Conservation (phyloP, 495 filamentous ascomycete species). For the Penicillium herquei region DNA sequence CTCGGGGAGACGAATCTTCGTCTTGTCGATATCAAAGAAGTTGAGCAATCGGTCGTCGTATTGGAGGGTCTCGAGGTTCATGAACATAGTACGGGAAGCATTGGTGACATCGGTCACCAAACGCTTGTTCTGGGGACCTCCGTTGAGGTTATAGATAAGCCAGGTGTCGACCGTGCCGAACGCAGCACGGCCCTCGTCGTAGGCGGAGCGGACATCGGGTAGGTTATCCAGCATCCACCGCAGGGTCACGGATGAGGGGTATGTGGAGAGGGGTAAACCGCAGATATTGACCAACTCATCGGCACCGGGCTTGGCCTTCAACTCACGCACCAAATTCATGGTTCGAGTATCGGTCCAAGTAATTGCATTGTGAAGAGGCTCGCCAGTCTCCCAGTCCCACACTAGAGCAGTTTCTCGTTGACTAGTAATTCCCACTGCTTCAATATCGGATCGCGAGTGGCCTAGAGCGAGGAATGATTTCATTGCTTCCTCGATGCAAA, state of each 20-base stretch:
- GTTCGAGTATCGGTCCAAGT: slow-evolving; percentile 95
- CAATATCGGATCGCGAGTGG: slow-evolving; percentile 68
- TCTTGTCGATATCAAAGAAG: slow-evolving; percentile 78
- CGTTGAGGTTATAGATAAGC: slow-evolving; percentile 89
- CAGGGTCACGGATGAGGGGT: slow-evolving; percentile 88
- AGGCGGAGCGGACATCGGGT: slow-evolving; percentile 68
- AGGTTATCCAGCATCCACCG: slow-evolving; percentile 80
- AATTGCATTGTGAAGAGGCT: slow-evolving; percentile 84
- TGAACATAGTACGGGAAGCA: slow-evolving; percentile 94
- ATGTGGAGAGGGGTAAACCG: slow-evolving; percentile 88
- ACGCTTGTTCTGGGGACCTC: slow-evolving; percentile 64
- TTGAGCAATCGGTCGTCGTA: slow-evolving; percentile 79
- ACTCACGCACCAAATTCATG: slow-evolving; percentile 72
- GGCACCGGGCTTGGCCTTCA: slow-evolving; percentile 64
- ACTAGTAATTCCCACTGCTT: slow-evolving; percentile 88
- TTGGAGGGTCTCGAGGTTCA: slow-evolving; percentile 82
- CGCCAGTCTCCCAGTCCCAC: slow-evolving; percentile 85
- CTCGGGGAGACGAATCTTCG: slow-evolving; percentile 74
- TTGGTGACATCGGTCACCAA: slow-evolving; percentile 91
- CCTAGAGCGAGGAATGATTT: slow-evolving; percentile 70
- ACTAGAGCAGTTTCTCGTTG: slow-evolving; percentile 92
- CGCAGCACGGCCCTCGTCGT: slow-evolving; percentile 74
- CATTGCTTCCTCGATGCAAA: slow-evolving; percentile 81
- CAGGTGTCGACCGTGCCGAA: slow-evolving; percentile 96
- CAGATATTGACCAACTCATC: slow-evolving; percentile 72